Evolutionary conservation across 345 rosid genomes (phyloP).

Genomic region (Syzygium aqueum): DNA sequence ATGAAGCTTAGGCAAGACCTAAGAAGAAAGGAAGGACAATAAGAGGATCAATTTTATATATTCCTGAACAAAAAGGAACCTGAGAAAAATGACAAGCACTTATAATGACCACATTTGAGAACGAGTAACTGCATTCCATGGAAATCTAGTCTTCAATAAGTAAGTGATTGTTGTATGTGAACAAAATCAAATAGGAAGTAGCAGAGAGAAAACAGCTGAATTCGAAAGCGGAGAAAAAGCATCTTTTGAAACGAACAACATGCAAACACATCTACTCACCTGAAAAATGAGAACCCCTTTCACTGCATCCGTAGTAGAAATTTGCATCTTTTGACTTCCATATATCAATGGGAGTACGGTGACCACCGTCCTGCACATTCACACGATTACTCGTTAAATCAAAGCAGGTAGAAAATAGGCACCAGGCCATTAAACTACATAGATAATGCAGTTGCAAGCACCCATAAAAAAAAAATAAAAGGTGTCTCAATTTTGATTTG

Average conservation of each 20-base stretch:
- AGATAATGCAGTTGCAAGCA: background rate
- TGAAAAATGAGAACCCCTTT: slow-evolving; percentile 52
- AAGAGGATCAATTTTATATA: background rate
- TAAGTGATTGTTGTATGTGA: background rate
- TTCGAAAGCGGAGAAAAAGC: background rate
- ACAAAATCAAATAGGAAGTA: background rate
- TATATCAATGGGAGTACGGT: slow-evolving; percentile 56
- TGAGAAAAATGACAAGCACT: background rate
- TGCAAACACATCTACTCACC: slow-evolving; percentile 33
- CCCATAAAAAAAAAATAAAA: background rate
- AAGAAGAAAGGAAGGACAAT: background rate
- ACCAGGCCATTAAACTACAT: background rate
- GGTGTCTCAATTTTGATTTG: background rate
- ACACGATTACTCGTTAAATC: background rate
- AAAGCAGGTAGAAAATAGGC: background rate
- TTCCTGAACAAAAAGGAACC: background rate
- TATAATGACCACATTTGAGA: background rate
- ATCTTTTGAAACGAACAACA: background rate
- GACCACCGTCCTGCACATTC: slow-evolving; percentile 37
- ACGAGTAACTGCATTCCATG: background rate
- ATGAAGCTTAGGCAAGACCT: background rate
- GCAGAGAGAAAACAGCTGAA: background rate
- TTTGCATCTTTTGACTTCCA: slow-evolving; percentile 77
- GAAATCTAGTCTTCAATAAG: background rate
- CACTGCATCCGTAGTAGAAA: slow-evolving; percentile 72